These are phyloP conservation scores for Boechera divaricarpa DNA, from an alignment of 345 rosid genomes.

Conservation along the genomic window DNA sequence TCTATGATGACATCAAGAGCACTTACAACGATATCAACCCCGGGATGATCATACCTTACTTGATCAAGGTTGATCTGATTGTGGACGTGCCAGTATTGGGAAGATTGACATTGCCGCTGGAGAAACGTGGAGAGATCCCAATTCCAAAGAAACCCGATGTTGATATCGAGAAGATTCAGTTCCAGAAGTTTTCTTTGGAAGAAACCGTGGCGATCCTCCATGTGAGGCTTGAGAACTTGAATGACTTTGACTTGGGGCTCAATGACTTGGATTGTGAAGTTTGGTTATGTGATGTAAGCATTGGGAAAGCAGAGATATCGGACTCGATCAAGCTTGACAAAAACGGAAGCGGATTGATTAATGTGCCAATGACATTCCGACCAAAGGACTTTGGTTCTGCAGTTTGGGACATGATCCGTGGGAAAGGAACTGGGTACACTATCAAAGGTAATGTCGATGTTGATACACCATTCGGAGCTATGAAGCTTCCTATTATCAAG, in stretches of 20 bases:
- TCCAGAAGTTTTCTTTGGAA: conserved; percentile 81
- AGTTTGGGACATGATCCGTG: conserved; percentile 98
- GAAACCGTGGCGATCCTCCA: conserved; percentile 91
- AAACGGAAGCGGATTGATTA: conserved; percentile 66
- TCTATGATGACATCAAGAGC: conserved; percentile 80
- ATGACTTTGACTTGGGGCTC: conserved; percentile 89
- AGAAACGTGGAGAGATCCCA: conserved; percentile 96
- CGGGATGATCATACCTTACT: conserved; percentile 90
- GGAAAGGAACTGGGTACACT: conserved; percentile 87
- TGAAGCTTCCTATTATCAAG: conserved; percentile 92
- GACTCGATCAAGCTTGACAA: conserved; percentile 69
- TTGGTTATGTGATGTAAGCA: conserved; percentile 74
- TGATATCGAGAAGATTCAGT: conserved; percentile 78
- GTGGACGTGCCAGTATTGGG: conserved; percentile 91
- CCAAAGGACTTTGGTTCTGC: conserved; percentile 99
- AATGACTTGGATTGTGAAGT: conserved; percentile 82
- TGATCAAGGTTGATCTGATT: conserved; percentile 79
- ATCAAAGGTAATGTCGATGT: conserved; percentile 86
- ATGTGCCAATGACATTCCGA: conserved; percentile 80
- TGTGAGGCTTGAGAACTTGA: conserved; percentile 80
- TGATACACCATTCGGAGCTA: conserved; percentile 91
- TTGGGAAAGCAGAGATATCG: conserved; percentile 75
- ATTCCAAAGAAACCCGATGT: conserved; percentile 94
- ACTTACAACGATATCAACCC: conserved; percentile 85
- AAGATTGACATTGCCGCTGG: conserved; percentile 82